Evolutionary conservation across 345 rosid species (phyloP), one percentile per base, ranked within the genome.

Genomic region (Toxicodendron radicans): DNA sequence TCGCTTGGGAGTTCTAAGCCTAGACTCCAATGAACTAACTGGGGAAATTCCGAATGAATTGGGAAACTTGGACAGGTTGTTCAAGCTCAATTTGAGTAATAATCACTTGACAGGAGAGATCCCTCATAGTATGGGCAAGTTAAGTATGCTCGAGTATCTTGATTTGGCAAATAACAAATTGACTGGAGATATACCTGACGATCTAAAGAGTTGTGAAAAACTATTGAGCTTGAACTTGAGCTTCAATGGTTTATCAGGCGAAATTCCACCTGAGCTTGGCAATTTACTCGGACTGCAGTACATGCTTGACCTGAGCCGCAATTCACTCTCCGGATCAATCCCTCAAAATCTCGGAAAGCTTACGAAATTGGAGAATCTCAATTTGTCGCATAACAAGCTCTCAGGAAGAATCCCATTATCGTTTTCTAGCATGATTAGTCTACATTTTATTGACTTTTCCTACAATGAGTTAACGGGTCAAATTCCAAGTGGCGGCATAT

Each of bases 261-360:
- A 65, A 62, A 86, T 89, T 57, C 86, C 96, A 3, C 38, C 41
- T 0, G 81, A 82, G 78, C 75, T 91, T 0, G 87, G 89, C 10
- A 84, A 80, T 74, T 83, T 91, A 58, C 17, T 73, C 1, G 23
- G 48, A 2, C 45, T 91, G 78, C 87, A 76, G 81, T 76, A 59
- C 76, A 18, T 77, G 41, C 68, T 91, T 70, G 93, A 89, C 67
- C 89, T 91, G 46, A 87, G 96, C 78, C 83, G 90, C 84, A 91
- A 91, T 82, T 83, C 79, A 18, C 82, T 91, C 67, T 86, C 87
- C 3, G 91, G 90, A 60, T 30, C 66, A 38, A 88, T 88, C 64
- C 93, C 93, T 24, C 72, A 48, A 54, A 79, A 74, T 27, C 70
- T 91, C 17, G 80, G 75, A 54, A 82, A 74, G 80, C 89, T 91